Conservation (phyloP, 2,329 filamentous ascomycete genomes). For the Parascedosporium putredinis region DNA sequence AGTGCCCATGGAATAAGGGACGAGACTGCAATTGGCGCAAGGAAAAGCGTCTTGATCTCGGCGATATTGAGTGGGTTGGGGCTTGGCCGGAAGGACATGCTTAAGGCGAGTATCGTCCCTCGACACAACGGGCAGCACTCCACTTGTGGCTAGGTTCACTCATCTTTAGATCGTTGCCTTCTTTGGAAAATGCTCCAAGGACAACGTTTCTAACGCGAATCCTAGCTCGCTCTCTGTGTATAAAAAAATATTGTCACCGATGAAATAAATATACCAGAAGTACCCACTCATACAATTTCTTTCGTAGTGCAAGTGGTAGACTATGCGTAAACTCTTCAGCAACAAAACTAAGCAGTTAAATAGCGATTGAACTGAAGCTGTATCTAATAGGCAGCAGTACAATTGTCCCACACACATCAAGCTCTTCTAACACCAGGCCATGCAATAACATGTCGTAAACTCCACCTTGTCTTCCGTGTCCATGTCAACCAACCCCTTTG, state of each 20-base stretch:
- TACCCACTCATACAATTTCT: conserved; percentile 45
- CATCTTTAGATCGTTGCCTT: conserved; percentile 7
- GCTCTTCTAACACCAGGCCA: too few relatives aligned
- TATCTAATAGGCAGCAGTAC: too few relatives aligned
- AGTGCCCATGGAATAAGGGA: conserved; percentile 46
- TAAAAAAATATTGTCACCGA: conserved; percentile 33
- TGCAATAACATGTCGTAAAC: too few relatives aligned
- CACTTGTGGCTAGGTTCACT: conserved; percentile 47
- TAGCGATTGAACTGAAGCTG: too few relatives aligned
- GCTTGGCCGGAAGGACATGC: conserved; percentile 61
- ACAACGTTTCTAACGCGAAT: too few relatives aligned
- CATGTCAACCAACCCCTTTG: too few relatives aligned
- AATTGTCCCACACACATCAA: too few relatives aligned
- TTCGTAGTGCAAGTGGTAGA: not conserved
- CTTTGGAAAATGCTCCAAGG: too few relatives aligned
- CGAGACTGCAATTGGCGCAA: conserved; percentile 54
- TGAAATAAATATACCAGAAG: conserved; percentile 50
- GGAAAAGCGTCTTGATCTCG: conserved; percentile 55
- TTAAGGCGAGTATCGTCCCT: conserved; percentile 12
- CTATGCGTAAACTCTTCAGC: too few relatives aligned
- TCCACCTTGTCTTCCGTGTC: too few relatives aligned
- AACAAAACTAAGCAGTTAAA: too few relatives aligned
- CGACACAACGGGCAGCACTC: not conserved
- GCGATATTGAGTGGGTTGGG: conserved; percentile 89
- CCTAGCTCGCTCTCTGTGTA: conserved; percentile 51